Evolutionary conservation across 1,139 yeast genomes (phyloP).

Genomic region (Blastobotrys ciferrii): DNA sequence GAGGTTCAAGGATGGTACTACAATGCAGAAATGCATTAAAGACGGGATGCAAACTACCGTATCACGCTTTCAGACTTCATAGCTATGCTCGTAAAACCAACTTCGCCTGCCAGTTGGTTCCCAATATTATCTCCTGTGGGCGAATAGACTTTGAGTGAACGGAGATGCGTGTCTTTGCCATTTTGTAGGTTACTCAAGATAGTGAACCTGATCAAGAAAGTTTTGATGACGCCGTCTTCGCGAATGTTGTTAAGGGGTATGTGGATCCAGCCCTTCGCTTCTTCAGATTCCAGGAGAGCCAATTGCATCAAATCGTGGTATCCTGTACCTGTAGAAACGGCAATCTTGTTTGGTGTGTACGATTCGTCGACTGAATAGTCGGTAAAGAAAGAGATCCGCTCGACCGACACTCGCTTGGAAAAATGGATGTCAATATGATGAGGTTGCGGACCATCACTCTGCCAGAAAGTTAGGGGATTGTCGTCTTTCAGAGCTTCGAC

Average conservation of each 20-base stretch:
- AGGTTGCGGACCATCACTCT: constrained; percentile 93
- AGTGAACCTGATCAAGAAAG: constrained; percentile 68
- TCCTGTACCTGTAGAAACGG: constrained; percentile 78
- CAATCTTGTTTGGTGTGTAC: constrained; percentile 79
- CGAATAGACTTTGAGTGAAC: constrained; percentile 63
- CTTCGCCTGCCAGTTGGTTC: constrained; percentile 5
- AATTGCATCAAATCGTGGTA: constrained; percentile 81
- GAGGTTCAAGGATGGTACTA: no score
- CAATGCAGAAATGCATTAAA: no score
- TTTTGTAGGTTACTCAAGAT: constrained; percentile 85
- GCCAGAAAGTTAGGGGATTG: constrained; percentile 81
- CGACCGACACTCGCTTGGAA: constrained; percentile 70
- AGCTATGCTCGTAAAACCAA: constrained; percentile 5
- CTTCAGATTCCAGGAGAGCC: constrained; percentile 58
- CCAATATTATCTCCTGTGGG: constrained; percentile 32
- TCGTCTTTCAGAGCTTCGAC: constrained; percentile 70
- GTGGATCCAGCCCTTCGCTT: constrained; percentile 87
- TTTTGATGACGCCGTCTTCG: constrained; percentile 55
- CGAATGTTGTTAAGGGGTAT: constrained; percentile 63
- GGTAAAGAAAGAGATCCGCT: constrained; percentile 67
- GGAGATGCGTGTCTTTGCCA: constrained; percentile 91
- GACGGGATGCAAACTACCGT: neutral
- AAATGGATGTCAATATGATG: constrained; percentile 81
- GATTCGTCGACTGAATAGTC: constrained; percentile 77
- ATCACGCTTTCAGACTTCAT: constrained; percentile 6